A percentile compares a stretch with the other conserved stretches of the same genome.
phyloP scores from a whole-genome alignment of 148 eudicot genomes.

The Arbutus unedo region DNA sequence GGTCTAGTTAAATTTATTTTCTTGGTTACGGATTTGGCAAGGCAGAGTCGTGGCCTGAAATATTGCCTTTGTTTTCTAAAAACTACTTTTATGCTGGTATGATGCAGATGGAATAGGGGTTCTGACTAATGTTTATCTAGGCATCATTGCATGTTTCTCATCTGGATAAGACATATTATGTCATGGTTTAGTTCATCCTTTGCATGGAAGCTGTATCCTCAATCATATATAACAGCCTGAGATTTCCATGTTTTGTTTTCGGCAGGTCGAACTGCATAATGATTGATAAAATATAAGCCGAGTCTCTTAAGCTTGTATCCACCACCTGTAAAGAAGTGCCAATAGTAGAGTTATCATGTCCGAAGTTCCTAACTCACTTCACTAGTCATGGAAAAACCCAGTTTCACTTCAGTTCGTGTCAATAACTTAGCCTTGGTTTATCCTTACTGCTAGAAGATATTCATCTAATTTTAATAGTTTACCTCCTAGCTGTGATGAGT shows the following conservation, averaged over 20 bases:
- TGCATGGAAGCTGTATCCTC: not conserved
- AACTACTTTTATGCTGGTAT: not conserved
- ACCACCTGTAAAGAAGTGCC: not conserved
- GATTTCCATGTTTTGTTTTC: not conserved
- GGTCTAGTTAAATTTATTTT: not conserved
- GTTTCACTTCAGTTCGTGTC: not conserved
- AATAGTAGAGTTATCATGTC: not conserved
- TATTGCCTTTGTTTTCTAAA: not conserved
- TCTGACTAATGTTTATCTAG: not conserved
- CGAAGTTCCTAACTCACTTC: not conserved
- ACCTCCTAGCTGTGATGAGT: not conserved
- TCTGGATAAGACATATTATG: not conserved
- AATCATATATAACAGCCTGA: not conserved
- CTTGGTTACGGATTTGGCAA: not conserved
- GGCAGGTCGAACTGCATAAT: not conserved
- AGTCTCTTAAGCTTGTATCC: not conserved
- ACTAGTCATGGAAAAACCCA: not conserved
- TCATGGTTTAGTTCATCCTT: not conserved
- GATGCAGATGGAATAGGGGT: not conserved
- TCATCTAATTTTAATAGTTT: not conserved
- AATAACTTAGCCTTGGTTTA: not conserved
- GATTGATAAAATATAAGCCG: not conserved
- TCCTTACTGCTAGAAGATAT: not conserved
- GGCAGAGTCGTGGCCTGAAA: not conserved
- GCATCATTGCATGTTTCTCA: not conserved